phyloP scores from a whole-genome alignment of 2,329 filamentous ascomycete species.

The Talaromyces atroroseus region DNA sequence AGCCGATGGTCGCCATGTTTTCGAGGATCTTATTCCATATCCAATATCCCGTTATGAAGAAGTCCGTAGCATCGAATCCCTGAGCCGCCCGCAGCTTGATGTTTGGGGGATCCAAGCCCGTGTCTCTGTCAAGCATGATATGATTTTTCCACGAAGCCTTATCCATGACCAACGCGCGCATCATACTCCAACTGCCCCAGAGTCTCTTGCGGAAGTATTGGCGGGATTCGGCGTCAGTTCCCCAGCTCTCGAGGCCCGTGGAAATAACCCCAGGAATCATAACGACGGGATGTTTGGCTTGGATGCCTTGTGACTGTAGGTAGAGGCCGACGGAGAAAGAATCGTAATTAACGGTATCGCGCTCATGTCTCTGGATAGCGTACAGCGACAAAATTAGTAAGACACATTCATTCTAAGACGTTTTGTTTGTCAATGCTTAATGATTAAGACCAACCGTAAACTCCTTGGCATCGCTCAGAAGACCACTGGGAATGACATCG shows the following conservation, averaged over 20 bases:
- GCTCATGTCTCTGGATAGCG: slow-evolving; percentile 63
- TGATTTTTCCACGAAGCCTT: slow-evolving; percentile 94
- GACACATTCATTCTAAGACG: too few relatives aligned
- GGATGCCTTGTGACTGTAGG: slow-evolving; percentile 71
- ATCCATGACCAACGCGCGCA: slow-evolving; percentile 86
- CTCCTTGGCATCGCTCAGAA: slow-evolving; percentile 80
- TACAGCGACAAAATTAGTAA: slow-evolving; percentile 8
- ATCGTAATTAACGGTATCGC: slow-evolving; percentile 84
- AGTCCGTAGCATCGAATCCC: slow-evolving; percentile 95
- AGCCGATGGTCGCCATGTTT: slow-evolving; percentile 91
- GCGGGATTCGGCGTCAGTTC: slow-evolving; percentile 75
- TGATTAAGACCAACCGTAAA: slow-evolving; percentile 58
- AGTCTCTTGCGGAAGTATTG: slow-evolving; percentile 90
- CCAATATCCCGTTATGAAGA: slow-evolving; percentile 80
- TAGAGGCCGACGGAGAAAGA: slow-evolving; percentile 87
- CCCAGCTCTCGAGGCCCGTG: slow-evolving; percentile 94
- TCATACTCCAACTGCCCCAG: slow-evolving; percentile 99
- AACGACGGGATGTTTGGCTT: slow-evolving; percentile 80
- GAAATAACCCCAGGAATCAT: slow-evolving; percentile 99
- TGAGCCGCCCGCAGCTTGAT: slow-evolving; percentile 90
- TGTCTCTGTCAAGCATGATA: slow-evolving; percentile 91
- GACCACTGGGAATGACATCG: slow-evolving; percentile 79
- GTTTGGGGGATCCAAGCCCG: slow-evolving; percentile 81
- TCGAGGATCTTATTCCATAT: slow-evolving; percentile 99
- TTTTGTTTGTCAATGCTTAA: slow-evolving; percentile 19